Evolutionary conservation across 1,284 basidiomycete species (phyloP).

Genomic region (Ustilago bromivora): DNA sequence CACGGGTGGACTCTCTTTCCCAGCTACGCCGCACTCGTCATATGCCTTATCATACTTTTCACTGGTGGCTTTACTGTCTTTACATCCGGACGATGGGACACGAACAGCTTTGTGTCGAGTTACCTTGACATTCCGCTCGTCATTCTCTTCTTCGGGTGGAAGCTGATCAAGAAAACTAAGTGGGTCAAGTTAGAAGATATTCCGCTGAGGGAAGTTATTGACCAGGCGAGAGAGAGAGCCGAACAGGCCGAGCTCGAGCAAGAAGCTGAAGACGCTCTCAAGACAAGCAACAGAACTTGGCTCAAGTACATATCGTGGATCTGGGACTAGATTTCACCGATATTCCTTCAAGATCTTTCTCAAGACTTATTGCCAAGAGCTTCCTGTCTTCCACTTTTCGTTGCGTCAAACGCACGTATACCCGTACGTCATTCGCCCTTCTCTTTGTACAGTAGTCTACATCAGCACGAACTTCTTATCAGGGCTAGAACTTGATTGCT

Average conservation of each 20-base stretch:
- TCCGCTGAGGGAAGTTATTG: constrained; percentile 28
- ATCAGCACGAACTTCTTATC: neutral
- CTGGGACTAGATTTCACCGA: constrained; percentile 22
- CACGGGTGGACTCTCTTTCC: constrained; percentile 63
- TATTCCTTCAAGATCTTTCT: neutral
- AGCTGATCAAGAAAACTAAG: constrained; percentile 44
- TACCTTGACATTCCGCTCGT: constrained; percentile 82
- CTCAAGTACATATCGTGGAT: constrained; percentile 41
- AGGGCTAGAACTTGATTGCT: neutral
- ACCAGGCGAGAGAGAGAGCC: constrained; percentile 22
- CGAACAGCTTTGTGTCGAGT: constrained; percentile 81
- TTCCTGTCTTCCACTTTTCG: neutral
- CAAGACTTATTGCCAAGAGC: neutral
- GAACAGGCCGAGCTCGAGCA: constrained; percentile 20
- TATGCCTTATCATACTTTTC: constrained; percentile 51
- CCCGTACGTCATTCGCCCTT: neutral
- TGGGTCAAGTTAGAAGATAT: constrained; percentile 34
- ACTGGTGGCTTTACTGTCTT: constrained; percentile 70
- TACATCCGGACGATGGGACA: constrained; percentile 50
- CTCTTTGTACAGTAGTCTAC: neutral
- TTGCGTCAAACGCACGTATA: neutral
- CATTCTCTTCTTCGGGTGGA: constrained; percentile 75
- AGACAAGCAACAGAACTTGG: constrained; percentile 20
- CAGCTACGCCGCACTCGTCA: constrained; percentile 39
- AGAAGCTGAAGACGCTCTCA: constrained; percentile 22